Evolutionary conservation across 768 basidiomycete genomes (phyloP), one percentile per base, ranked within the genome.

Genomic region (Lyophyllum semitale): DNA sequence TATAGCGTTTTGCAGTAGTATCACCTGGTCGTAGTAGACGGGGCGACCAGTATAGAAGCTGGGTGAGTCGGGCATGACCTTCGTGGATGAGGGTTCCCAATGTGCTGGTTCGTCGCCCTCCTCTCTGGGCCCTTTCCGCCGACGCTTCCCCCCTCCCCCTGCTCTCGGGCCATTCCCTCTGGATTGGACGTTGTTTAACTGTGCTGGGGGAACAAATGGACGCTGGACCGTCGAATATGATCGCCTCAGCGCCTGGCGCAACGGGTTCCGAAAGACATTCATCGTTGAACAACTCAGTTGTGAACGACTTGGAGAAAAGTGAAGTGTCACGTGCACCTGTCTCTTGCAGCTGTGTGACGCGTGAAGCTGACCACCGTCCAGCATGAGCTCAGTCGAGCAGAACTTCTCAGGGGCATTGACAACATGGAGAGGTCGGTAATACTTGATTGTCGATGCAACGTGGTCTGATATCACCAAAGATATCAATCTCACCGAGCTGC

Each of bases 371-470:
- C 23, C 23, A 37, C 35, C 29, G 18, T 30, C 51, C 35, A 33
- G 22, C 49, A 71, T 68, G 68, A 68, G 65, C 60, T 62, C 71
- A 53, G 59, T 68, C 25, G 90, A 90, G 65, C 83, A 87, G 59
- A 95, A 96, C 73, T 98, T 98, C 74, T 91, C 93, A n/a, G 88
- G 87, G 46, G 95, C 95, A 23, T 74, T 98, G 47, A 74, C 88
- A 50, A 93, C 93, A 73, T 98, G 95, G 95, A 91, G 87, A 78
- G 88, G 95, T 92, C 62, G 25, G 80, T 64, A 44, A 17, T 18
- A 12, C 25, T 17, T 38, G 54, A 18, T 3, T 22, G 8, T 15
- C 3, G 15, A 30, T 2, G 25, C 8, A 35, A n/a, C 2, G 38
- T 55, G 25, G 15, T 26, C 48, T 46, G 4, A 53, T 11, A n/a